Base-by-base conservation (phyloP, 441 rosid genomes). In the Codiaeum variegatum region DNA sequence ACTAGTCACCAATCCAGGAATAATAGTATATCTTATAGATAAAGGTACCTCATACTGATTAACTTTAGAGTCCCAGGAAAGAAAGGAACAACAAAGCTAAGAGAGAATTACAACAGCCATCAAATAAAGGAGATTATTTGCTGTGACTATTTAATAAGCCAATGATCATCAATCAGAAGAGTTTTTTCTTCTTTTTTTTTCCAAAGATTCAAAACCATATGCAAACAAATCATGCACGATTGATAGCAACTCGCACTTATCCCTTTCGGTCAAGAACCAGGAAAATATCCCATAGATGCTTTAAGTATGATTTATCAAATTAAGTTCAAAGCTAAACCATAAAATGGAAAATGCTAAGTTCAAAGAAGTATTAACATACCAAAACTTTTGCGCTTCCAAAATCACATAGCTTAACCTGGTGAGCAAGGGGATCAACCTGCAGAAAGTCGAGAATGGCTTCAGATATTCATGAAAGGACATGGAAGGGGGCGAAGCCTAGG, bases 351-450 rank as follows among this genome's bases (percentile, higher is more conserved):
- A 46, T 55, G 12, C 19, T 40, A 66, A 46, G 23, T 18, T 15
- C 19, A 56, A 16, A 29, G 15, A 5, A 66, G 13, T 3, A 23
- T 23, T 12, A 59, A 79, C 91, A 75, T 85, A 94, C 99, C 32
- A 96, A 89, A 82, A 88, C 94, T 89, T 96, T 96, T 31, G 99
- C 99, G 73, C 99, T 96, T 71, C 99, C 99, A 84, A 96, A 96
- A 80, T 96, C 99, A 64, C 99, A 96, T 73, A 96, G 87, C 83
- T 96, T 96, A 78, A 96, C 97, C 76, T 94, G 99, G 71, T 94
- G 99, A 28, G 98, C 92, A 24, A 88, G 94, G 56, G 99, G 98
- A 85, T 96, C 94, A 69, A 96, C 99, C 99, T 96, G 80, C 73
- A 66, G 54, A 81, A 44, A 71, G 40, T 13, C 71, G 70, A 75